Conservation (phyloP, 306 rosid species). For the Citrullus mucosospermus region DNA sequence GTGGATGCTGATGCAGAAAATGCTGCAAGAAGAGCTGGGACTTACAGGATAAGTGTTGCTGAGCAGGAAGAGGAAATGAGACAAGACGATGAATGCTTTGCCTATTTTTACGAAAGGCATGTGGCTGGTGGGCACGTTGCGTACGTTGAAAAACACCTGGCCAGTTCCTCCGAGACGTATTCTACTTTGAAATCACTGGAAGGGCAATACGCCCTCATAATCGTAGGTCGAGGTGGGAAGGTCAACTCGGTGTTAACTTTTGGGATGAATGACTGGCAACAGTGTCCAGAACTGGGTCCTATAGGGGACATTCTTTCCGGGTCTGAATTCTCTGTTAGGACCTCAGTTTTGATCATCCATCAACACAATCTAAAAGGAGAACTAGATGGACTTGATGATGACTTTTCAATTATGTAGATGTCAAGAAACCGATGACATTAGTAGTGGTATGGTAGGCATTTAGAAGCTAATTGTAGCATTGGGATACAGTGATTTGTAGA, state of each 20-base stretch:
- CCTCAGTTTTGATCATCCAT: slow-evolving; percentile 74
- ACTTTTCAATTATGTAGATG: slow-evolving; percentile 59
- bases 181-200: slow-evolving; percentile 55
- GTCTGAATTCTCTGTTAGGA: slow-evolving; percentile 44
- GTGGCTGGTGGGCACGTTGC: slow-evolving; percentile 44
- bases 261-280: slow-evolving; percentile 95
- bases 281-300: slow-evolving; percentile 84
- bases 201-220: slow-evolving; percentile 61
- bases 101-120: slow-evolving; percentile 55
- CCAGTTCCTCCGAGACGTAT: slow-evolving; percentile 64
- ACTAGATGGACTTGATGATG: slow-evolving; percentile 86
- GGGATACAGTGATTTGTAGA: slow-evolving; percentile 10
- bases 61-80: slow-evolving; percentile 57
- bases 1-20: slow-evolving; percentile 40
- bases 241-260: slow-evolving; percentile 55
- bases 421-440: background rate
- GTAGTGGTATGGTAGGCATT: background rate
- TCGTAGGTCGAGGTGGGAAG: slow-evolving; percentile 75
- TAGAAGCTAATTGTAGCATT: slow-evolving; percentile 8
- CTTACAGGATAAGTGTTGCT: slow-evolving; percentile 24
- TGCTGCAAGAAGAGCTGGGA: slow-evolving; percentile 33
- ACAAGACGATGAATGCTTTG: slow-evolving; percentile 71
- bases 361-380: slow-evolving; percentile 61
- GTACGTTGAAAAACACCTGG: slow-evolving; percentile 63
- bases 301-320: slow-evolving; percentile 95